phyloP scores from a whole-genome alignment of 1,284 basidiomycete genomes.

The Lentinula novae-zelandiae region DNA sequence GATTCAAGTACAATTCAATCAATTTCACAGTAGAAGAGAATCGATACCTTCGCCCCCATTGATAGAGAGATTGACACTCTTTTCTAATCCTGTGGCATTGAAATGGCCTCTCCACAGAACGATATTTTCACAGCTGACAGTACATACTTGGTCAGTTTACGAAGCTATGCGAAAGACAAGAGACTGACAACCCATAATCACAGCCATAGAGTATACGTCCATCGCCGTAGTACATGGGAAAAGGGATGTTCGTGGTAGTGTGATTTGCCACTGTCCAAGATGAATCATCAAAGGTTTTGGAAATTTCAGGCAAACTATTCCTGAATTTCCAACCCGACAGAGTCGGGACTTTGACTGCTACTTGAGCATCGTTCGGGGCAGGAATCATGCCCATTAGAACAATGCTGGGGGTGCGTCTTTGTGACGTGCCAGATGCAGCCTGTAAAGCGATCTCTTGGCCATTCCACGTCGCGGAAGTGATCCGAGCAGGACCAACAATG shows the following conservation, averaged over 20 bases:
- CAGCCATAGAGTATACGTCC: slow-evolving; percentile 75
- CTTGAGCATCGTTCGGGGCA: slow-evolving; percentile 22
- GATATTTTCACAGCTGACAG: slow-evolving; percentile 65
- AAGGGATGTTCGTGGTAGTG: slow-evolving; percentile 67
- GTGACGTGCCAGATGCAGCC: slow-evolving; percentile 22
- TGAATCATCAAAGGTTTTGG: slow-evolving; percentile 50
- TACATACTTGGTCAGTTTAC: not conserved
- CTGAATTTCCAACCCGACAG: slow-evolving; percentile 65
- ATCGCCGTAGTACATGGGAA: slow-evolving; percentile 66
- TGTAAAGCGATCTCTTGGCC: slow-evolving; percentile 40
- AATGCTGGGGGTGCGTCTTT: not conserved
- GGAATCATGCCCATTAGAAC: not conserved
- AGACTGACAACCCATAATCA: slow-evolving; percentile 76
- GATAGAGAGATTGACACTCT: slow-evolving; percentile 66
- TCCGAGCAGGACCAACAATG: slow-evolving; percentile 47
- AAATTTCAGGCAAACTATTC: slow-evolving; percentile 70
- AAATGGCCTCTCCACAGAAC: slow-evolving; percentile 84
- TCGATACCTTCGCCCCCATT: slow-evolving; percentile 73
- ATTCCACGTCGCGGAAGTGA: slow-evolving; percentile 68
- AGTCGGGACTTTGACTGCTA: slow-evolving; percentile 23
- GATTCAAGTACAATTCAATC: too few species aligned
- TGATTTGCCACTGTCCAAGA: slow-evolving; percentile 64
- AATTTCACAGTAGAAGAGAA: not conserved
- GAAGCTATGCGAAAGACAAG: not conserved
- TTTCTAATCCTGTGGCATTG: slow-evolving; percentile 50